These are phyloP conservation scores for Avena atlantica DNA, from an alignment of 176 grass and related monocot species.

Conservation along the genomic window DNA sequence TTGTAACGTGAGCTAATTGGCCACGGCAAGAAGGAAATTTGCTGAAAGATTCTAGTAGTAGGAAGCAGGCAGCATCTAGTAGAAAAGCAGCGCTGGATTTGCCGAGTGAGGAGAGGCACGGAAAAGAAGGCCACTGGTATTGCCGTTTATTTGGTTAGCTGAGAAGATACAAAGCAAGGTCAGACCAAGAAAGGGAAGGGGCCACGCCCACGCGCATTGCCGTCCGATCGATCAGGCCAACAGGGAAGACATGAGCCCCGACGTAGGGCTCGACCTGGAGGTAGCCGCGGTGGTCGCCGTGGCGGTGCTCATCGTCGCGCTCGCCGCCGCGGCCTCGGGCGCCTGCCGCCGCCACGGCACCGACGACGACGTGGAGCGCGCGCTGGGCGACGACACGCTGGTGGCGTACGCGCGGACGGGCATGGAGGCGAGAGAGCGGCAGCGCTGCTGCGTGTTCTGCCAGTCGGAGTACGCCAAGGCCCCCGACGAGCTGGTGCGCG, in stretches of 20 bases:
- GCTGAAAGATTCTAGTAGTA: too few species aligned
- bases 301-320: constrained; percentile 39
- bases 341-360: neutral
- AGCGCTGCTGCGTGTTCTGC: constrained; percentile 27
- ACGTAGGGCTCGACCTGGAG: neutral
- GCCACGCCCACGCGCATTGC: neutral
- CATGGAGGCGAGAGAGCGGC: neutral
- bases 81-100: too few species aligned
- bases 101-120: too few species aligned
- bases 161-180: neutral
- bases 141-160: too few species aligned
- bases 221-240: neutral
- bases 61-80: too few species aligned
- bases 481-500: neutral
- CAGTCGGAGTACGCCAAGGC: neutral
- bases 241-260: neutral
- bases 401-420: constrained; percentile 3
- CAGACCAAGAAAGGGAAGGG: neutral
- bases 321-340: neutral
- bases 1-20: neutral
- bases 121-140: too few species aligned
- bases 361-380: neutral
- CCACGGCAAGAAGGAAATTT: too few species aligned
- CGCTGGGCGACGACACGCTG: constrained; percentile 13
- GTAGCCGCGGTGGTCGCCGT: constrained; percentile 16